Evolutionary conservation across 345 rosid genomes (phyloP).

Genomic region (Raphanus sativus): DNA sequence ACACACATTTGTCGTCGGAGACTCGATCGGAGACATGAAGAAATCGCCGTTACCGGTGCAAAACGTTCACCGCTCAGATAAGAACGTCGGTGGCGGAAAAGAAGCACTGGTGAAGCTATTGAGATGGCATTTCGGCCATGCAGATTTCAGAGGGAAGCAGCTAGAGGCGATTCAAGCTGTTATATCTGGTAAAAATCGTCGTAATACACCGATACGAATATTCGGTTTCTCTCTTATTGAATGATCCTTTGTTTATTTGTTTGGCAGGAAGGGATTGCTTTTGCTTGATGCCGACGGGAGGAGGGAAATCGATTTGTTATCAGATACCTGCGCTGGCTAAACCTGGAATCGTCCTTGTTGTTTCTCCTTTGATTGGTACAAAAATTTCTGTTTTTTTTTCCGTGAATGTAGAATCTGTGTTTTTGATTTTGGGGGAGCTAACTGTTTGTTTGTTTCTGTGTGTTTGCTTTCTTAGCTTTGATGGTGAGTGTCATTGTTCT

Average conservation of each 20-base stretch:
- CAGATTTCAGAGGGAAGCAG: conserved; percentile 84
- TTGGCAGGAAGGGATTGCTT: conserved; percentile 66
- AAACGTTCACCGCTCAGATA: conserved; percentile 41
- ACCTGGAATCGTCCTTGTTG: conserved; percentile 85
- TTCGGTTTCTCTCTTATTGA: too few species aligned
- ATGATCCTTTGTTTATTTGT: too few species aligned
- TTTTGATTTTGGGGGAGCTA: neutral
- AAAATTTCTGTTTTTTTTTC: neutral
- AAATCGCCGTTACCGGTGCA: conserved; percentile 69
- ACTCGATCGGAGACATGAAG: conserved; percentile 48
- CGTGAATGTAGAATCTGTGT: neutral
- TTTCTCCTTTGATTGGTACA: conserved; percentile 90
- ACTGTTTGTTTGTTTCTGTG: conserved; percentile 23
- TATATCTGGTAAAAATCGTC: conserved; percentile 42
- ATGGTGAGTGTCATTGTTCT: conserved; percentile 57
- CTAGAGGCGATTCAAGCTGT: conserved; percentile 88
- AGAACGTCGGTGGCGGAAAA: conserved; percentile 47
- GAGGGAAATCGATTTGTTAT: conserved; percentile 97
- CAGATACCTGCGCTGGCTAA: conserved; percentile 93
- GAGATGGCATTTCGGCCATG: conserved; percentile 92
- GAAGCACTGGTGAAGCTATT: conserved; percentile 80
- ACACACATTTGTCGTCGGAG: neutral
- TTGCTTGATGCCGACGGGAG: conserved; percentile 97
- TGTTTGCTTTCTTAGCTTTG: conserved; percentile 57
- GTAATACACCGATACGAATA: too few species aligned